Conservation (phyloP, 257 asterid genomes). For the Avicennia marina region DNA sequence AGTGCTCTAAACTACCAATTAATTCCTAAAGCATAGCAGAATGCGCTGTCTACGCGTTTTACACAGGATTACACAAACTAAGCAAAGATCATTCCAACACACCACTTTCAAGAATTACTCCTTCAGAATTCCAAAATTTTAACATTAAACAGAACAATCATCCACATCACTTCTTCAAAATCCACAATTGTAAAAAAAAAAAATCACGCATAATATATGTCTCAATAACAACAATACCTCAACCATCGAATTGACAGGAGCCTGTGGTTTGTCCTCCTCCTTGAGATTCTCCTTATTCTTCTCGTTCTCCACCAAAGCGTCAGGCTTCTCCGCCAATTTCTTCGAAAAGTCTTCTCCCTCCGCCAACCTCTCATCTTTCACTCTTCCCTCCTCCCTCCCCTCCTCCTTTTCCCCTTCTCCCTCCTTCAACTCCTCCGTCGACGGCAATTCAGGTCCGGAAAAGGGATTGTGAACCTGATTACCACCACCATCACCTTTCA, state of each 20-base stretch:
- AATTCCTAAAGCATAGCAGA: too few species aligned
- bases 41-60: not conserved
- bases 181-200: not conserved
- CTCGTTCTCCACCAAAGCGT: constrained; percentile 24
- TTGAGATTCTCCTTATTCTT: constrained; percentile 25
- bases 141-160: constrained; percentile 11
- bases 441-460: constrained; percentile 22
- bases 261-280: constrained; percentile 22
- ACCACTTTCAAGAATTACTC: not conserved
- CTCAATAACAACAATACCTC: constrained; percentile 19
- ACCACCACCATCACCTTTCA: not conserved
- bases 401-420: constrained; percentile 23
- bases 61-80: not conserved
- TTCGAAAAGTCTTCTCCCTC: constrained; percentile 22
- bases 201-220: not conserved
- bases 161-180: constrained; percentile 9
- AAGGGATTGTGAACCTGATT: constrained; percentile 14
- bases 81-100: not conserved
- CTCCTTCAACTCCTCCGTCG: constrained; percentile 24
- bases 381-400: constrained; percentile 19
- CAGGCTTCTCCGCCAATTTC: constrained; percentile 30
- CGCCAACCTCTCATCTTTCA: constrained; percentile 4
- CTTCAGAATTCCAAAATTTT: not conserved
- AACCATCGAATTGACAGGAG: constrained; percentile 15
- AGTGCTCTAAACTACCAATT: too few species aligned